Percentiles rank a stretch among this genome's conserved stretches.
Evolutionary conservation across 1,284 basidiomycete genomes (phyloP).

Genomic region (Cystobasidium slooffiae): DNA sequence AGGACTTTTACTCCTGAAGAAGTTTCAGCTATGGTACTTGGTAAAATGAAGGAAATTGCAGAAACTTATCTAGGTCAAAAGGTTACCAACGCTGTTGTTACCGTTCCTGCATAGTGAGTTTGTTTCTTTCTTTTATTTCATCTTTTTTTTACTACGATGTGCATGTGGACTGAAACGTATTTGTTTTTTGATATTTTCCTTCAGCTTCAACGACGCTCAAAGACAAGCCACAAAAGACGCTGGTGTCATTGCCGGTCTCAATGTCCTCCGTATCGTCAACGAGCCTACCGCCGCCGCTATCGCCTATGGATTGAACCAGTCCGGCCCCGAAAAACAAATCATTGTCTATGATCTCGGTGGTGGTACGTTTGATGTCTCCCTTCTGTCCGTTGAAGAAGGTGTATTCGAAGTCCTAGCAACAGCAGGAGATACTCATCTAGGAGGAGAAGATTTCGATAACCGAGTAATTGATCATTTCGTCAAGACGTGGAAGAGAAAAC

Average conservation of each 20-base stretch:
- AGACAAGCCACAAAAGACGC: constrained; percentile 95
- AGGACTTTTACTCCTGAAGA: constrained; percentile 96
- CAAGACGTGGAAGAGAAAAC: constrained; percentile 95
- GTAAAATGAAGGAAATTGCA: constrained; percentile 97
- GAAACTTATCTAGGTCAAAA: constrained; percentile 90
- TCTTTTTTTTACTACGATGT: not conserved
- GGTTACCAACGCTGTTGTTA: constrained; percentile 77
- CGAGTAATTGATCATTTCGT: constrained; percentile 82
- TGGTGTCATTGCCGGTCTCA: constrained; percentile 83
- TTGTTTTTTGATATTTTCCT: not conserved
- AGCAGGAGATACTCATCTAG: constrained; percentile 97
- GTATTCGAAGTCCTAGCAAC: constrained; percentile 99
- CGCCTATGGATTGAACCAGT: constrained; percentile 88
- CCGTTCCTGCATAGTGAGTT: constrained; percentile 46
- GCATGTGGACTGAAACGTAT: not conserved
- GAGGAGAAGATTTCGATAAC: constrained; percentile 99
- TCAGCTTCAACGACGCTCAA: constrained; percentile 96
- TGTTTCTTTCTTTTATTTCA: not conserved
- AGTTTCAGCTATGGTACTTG: constrained; percentile 90
- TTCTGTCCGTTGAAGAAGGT: constrained; percentile 96
- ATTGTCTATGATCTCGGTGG: constrained; percentile 98
- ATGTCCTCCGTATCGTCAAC: constrained; percentile 95
- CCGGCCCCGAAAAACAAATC: constrained; percentile 89
- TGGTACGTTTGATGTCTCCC: constrained; percentile 98
- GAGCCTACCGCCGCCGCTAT: constrained; percentile 94